These are phyloP conservation scores for Nemophila menziesii DNA, from an alignment of 257 asterid genomes.

Conservation along the genomic window DNA sequence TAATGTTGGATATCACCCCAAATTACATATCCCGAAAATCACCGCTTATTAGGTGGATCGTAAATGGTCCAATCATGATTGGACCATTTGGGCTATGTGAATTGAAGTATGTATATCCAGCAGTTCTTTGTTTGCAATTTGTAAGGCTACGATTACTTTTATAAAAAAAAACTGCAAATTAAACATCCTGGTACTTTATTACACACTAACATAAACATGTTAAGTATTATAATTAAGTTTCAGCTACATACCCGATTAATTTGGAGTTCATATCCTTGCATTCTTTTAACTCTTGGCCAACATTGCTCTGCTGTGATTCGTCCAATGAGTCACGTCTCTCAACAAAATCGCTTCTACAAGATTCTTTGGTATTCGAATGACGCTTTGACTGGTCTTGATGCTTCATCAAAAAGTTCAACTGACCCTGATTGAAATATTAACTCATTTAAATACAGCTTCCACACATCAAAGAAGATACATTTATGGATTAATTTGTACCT, in stretches of 20 bases:
- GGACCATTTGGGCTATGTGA: no score
- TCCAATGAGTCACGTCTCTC: conserved; percentile 22
- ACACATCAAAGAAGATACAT: conserved; percentile 12
- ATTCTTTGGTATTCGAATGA: conserved; percentile 17
- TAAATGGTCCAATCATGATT: no score
- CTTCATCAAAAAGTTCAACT: conserved; percentile 58
- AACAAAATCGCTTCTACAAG: conserved; percentile 21
- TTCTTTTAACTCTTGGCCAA: conserved; percentile 27
- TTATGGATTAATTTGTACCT: conserved; percentile 30
- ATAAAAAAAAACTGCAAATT: neutral
- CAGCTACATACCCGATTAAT: conserved; percentile 27
- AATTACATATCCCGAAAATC: no score
- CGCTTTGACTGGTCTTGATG: conserved; percentile 30
- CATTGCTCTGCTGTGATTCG: conserved; percentile 28
- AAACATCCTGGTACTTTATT: neutral
- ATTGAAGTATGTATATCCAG: no score
- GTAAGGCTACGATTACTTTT: conserved; percentile 2
- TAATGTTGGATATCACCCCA: no score
- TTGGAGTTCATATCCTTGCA: conserved; percentile 35
- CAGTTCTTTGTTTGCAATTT: conserved; percentile 2
- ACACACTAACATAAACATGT: neutral
- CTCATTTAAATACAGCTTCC: conserved; percentile 15
- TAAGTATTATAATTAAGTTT: neutral
- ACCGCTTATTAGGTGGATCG: no score
- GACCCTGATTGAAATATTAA: conserved; percentile 41